phyloP scores from a whole-genome alignment of 164 flowering plant species.

The Warburgia ugandensis region DNA sequence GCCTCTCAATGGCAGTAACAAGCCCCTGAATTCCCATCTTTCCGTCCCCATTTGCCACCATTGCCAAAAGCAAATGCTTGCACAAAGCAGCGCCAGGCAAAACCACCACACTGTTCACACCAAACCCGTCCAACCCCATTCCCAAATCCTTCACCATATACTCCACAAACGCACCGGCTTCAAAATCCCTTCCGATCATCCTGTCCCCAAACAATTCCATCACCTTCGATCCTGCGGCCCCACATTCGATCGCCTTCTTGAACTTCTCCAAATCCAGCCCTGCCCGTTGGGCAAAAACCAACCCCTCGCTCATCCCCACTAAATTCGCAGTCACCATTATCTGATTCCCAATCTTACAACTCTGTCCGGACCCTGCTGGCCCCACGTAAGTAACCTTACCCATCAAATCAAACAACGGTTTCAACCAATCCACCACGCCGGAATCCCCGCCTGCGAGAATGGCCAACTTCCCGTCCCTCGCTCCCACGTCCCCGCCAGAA shows the following conservation, averaged over 20 bases:
- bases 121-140: constrained; percentile 58
- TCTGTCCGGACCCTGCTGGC: constrained; percentile 55
- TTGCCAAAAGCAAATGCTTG: constrained; percentile 52
- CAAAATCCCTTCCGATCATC: constrained; percentile 63
- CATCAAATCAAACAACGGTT: constrained; percentile 44
- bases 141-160: constrained; percentile 88
- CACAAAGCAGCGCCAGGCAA: constrained; percentile 66
- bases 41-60: constrained; percentile 79
- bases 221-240: constrained; percentile 62
- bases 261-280: constrained; percentile 51
- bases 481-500: constrained; percentile 73
- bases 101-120: constrained; percentile 41
- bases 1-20: constrained; percentile 47
- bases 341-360: constrained; percentile 75
- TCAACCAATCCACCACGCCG: constrained; percentile 42
- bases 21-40: constrained; percentile 64
- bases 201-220: constrained; percentile 72
- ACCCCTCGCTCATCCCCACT: constrained; percentile 70
- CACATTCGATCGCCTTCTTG: neutral
- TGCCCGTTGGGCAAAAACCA: constrained; percentile 53
- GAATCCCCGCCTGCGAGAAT: constrained; percentile 61
- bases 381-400: constrained; percentile 57
- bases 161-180: constrained; percentile 63
- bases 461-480: constrained; percentile 55
- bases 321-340: constrained; percentile 47